Evolutionary conservation across 768 basidiomycete genomes (phyloP).

Genomic region (Lactarius deliciosus): DNA sequence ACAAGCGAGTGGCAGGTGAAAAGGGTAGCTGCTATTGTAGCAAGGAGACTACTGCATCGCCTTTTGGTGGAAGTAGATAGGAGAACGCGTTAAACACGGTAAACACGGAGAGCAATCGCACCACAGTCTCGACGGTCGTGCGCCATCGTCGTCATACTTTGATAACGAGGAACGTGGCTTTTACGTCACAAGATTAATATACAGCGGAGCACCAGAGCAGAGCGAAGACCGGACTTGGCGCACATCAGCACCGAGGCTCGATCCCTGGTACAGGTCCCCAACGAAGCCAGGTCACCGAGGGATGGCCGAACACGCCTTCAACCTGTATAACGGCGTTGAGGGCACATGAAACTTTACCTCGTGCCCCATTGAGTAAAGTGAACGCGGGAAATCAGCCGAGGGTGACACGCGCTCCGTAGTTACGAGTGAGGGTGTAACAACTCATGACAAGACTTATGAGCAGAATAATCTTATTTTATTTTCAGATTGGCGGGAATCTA

Average conservation of each 20-base stretch:
- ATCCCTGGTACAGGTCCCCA: conserved; percentile 26
- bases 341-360: conserved; percentile 23
- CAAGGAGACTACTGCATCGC: conserved; percentile 2
- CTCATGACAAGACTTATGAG: neutral
- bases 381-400: conserved; percentile 23
- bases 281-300: conserved; percentile 15
- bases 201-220: conserved; percentile 13
- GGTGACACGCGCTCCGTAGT: conserved; percentile 11
- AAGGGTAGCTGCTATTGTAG: conserved; percentile 7
- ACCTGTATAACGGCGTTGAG: conserved; percentile 29
- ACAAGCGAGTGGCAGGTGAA: conserved; percentile 20
- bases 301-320: conserved; percentile 25
- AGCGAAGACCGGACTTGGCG: conserved; percentile 28
- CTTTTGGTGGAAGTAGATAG: conserved; percentile 25
- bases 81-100: conserved; percentile 18
- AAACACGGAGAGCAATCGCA: conserved; percentile 16
- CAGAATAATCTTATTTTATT: neutral
- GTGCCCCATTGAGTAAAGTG: conserved; percentile 26
- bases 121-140: conserved; percentile 16
- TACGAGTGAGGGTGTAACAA: conserved; percentile 3
- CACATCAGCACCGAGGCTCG: conserved; percentile 28
- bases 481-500: no score
- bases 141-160: conserved; percentile 24
- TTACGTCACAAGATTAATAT: conserved; percentile 28
- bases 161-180: conserved; percentile 26